These are phyloP conservation scores for Geranomyces variabilis DNA, from an alignment of 192 early-diverging fungal genomes.

Conservation along the genomic window DNA sequence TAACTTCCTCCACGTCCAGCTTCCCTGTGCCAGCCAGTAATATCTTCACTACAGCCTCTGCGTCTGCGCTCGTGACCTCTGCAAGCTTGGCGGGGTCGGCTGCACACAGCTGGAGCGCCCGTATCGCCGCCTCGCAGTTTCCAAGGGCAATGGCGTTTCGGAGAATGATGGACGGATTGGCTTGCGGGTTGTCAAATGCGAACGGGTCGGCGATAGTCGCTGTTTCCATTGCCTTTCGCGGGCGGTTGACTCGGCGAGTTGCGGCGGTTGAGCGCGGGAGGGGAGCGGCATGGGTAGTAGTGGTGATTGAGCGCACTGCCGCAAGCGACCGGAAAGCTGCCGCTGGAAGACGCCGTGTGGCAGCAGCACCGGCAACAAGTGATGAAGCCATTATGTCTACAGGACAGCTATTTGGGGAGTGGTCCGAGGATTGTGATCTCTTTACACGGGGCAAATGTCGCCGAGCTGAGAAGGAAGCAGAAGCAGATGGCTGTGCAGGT, in stretches of 20 bases:
- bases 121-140: not conserved
- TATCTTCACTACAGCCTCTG: not conserved
- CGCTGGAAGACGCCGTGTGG: no score
- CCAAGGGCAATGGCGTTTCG: constrained; percentile 20
- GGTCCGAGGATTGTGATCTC: no score
- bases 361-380: no score
- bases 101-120: constrained; percentile 2
- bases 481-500: no score
- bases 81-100: not conserved
- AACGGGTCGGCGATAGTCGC: constrained; percentile 12
- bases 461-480: no score
- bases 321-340: no score
- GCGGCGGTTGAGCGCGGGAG: constrained; percentile 4
- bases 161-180: constrained; percentile 15
- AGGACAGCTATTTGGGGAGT: no score
- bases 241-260: not conserved
- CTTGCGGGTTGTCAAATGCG: constrained; percentile 18
- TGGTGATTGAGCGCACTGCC: no score
- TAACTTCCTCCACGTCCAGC: not conserved
- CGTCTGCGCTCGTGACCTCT: not conserved
- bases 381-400: no score
- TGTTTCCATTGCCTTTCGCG: not conserved
- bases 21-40: not conserved
- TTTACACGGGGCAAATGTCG: no score
- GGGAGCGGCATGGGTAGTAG: no score